Percentiles rank a stretch among this genome's conserved stretches.
These are phyloP conservation scores for Arachnomyces sp. DNA, from an alignment of 2,329 filamentous ascomycete genomes.

Conservation along the genomic window DNA sequence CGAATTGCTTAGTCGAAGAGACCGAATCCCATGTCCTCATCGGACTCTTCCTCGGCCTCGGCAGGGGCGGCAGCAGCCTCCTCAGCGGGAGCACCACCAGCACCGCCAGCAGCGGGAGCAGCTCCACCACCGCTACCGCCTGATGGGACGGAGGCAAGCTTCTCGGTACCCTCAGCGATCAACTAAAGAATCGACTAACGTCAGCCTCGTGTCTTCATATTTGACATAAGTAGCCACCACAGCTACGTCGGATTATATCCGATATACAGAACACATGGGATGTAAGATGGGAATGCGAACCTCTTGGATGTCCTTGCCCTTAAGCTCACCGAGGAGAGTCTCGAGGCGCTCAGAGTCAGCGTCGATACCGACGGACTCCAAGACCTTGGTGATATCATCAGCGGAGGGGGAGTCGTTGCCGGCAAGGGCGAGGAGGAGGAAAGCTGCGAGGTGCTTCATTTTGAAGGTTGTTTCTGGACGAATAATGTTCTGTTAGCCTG, in stretches of 20 bases:
- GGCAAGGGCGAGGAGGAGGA: conserved; percentile 90
- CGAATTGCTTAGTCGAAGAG: conserved; percentile 50
- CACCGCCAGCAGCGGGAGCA: conserved; percentile 54
- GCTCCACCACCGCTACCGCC: conserved; percentile 68
- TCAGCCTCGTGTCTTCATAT: conserved; percentile 1
- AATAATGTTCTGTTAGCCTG: neutral
- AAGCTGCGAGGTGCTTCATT: conserved; percentile 99
- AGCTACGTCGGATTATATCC: neutral
- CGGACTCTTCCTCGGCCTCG: conserved; percentile 64
- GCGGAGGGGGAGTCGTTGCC: conserved; percentile 86
- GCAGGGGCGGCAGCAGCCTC: conserved; percentile 54
- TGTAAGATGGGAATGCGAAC: conserved; percentile 44
- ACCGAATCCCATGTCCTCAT: conserved; percentile 68
- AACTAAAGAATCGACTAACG: conserved; percentile 48
- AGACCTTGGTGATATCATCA: conserved; percentile 76
- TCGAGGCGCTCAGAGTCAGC: conserved; percentile 78
- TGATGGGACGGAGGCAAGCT: conserved; percentile 96
- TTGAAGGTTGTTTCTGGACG: conserved; percentile 40
- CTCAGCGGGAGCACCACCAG: conserved; percentile 58
- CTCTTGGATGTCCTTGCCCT: conserved; percentile 68
- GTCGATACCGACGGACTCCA: conserved; percentile 91
- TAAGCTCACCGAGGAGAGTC: conserved; percentile 72
- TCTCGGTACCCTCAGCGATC: conserved; percentile 78
- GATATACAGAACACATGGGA: neutral
- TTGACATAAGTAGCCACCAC: too few relatives aligned